Evolutionary conservation across 495 filamentous ascomycete species (phyloP).

Genomic region (Geoglossum glabrum): DNA sequence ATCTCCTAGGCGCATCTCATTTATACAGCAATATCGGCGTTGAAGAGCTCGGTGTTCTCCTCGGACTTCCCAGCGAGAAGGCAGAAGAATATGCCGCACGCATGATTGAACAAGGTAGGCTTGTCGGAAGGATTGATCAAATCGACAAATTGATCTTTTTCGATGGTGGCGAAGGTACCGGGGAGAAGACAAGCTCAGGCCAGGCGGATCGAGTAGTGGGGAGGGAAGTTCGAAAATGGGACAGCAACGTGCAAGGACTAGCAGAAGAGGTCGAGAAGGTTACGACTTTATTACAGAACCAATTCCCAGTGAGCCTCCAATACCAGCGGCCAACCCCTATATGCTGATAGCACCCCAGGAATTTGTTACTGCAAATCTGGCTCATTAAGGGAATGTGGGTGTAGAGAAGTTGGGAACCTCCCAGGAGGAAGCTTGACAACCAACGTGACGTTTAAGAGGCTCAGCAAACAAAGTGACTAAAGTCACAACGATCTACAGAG

Average conservation of each 20-base stretch:
- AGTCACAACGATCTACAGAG: too few species aligned
- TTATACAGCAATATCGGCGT: slow-evolving; percentile 81
- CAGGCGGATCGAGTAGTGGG: slow-evolving; percentile 37
- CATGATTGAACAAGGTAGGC: slow-evolving; percentile 87
- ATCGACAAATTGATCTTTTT: slow-evolving; percentile 80
- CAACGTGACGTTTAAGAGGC: too few species aligned
- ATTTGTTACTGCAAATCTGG: slow-evolving; percentile 29
- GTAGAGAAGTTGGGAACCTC: neutral
- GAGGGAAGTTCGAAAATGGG: slow-evolving; percentile 65
- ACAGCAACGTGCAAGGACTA: slow-evolving; percentile 63
- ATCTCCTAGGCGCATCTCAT: slow-evolving; percentile 65
- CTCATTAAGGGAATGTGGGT: slow-evolving; percentile 5
- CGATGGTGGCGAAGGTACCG: slow-evolving; percentile 46
- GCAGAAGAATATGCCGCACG: slow-evolving; percentile 81
- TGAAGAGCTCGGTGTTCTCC: slow-evolving; percentile 50
- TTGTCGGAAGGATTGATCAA: slow-evolving; percentile 82
- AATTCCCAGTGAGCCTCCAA: slow-evolving; percentile 36
- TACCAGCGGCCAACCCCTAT: neutral
- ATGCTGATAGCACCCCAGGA: slow-evolving; percentile 17
- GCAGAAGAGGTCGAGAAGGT: slow-evolving; percentile 81
- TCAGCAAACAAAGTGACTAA: too few species aligned
- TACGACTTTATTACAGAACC: slow-evolving; percentile 47
- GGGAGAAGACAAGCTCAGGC: slow-evolving; percentile 34
- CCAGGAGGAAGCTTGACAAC: too few species aligned
- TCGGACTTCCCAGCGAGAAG: slow-evolving; percentile 59